Percentiles rank a stretch among this genome's conserved stretches.
Conservation (phyloP, 495 filamentous ascomycete genomes). For the Copromyces sp. region DNA sequence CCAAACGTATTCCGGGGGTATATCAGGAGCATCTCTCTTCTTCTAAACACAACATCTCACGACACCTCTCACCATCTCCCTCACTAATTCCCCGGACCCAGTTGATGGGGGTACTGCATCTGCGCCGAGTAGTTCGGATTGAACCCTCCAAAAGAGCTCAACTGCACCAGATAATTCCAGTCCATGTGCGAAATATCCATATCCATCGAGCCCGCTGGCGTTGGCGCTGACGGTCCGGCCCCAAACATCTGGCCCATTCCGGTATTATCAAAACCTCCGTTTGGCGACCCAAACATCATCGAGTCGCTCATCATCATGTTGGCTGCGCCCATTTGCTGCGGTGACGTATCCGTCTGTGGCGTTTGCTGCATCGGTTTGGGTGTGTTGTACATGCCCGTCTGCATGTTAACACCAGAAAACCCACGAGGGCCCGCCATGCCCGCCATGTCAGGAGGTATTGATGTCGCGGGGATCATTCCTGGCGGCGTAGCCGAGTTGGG, state of each 20-base stretch:
- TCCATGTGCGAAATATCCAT: constrained; percentile 34
- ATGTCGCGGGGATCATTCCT: neutral
- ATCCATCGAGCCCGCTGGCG: constrained; percentile 22
- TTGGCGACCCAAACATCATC: constrained; percentile 14
- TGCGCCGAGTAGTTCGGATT: constrained; percentile 9
- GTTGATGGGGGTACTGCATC: neutral
- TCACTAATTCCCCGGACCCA: neutral
- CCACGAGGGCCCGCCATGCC: neutral
- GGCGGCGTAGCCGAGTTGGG: neutral
- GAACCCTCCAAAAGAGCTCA: constrained; percentile 25
- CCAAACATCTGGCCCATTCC: constrained; percentile 10
- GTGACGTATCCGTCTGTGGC: neutral
- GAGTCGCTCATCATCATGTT: constrained; percentile 18
- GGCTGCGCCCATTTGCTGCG: constrained; percentile 10
- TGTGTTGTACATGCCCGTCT: constrained; percentile 8
- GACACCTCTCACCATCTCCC: neutral
- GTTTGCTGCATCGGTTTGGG: constrained; percentile 8
- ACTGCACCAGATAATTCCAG: constrained; percentile 35
- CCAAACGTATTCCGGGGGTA: neutral
- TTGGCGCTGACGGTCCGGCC: neutral
- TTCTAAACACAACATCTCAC: neutral
- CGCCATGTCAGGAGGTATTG: neutral
- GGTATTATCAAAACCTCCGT: constrained; percentile 14
- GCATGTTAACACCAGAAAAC: neutral
- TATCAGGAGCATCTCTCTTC: neutral